Evolutionary conservation across 495 filamentous ascomycete species (phyloP), one percentile per base, ranked within the genome.

Genomic region (Cladorrhinum samala): DNA sequence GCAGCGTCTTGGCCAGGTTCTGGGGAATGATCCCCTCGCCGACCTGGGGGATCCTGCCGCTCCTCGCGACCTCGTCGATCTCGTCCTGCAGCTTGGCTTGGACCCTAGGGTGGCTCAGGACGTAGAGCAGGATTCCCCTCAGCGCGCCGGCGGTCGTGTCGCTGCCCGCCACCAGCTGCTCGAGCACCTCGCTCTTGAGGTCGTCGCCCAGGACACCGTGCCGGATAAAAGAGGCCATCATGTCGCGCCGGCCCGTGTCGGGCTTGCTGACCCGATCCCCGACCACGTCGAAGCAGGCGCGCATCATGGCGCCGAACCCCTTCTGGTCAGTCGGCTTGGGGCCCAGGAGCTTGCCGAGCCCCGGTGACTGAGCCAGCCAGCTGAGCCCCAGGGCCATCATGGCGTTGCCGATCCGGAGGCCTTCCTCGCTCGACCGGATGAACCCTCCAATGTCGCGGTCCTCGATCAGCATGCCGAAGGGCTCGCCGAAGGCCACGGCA

Each of bases 91-190:
- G 72, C 45, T 69, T 75, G 11, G 61, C 62, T 54, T 83, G 84
- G 11, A 77, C 68, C 0, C 56, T 46, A 7, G 66, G 64, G 45
- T 77, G 67, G 1, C 66, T 61, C 17, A 84, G 63, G 16, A 85
- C 59, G 53, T 77, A 76, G n/a, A 77, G 63, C 56, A 86, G 70
- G 37, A 79, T 71, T 2, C 68, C 73, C 45, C 80, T 73, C 56
- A 86, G 74, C 18, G 81, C 72, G 2, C 80, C 82, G 0, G 81
- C 81, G 0, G 81, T 83, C 5, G 83, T 84, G 52, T 87, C 83
- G 14, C 75, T 73, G 8, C 83, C 83, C 0, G 61, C 69, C 9
- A 63, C 59, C 54, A 73, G 51, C 53, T 67, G 60, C 30, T 70
- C 69, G 66, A 75, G 16, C 53, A 65, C 33, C 64, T 71, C 54